Conservation (phyloP, 2,329 filamentous ascomycete genomes). For the Daldinia sp. region DNA sequence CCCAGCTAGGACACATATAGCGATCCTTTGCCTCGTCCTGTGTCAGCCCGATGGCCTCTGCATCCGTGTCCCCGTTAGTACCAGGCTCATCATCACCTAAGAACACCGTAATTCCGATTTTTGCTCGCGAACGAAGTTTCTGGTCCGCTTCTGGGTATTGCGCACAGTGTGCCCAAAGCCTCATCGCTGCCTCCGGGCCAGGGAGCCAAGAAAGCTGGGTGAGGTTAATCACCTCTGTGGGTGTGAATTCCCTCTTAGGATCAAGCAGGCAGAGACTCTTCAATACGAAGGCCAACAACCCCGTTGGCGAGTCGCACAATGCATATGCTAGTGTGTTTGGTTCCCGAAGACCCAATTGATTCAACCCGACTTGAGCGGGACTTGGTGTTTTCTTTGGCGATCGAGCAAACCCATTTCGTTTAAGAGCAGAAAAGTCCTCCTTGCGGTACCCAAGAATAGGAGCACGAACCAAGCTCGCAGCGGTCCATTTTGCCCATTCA, state of each 20-base stretch:
- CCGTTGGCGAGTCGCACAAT: conserved; percentile 68
- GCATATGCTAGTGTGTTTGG: conserved; percentile 67
- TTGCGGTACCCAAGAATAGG: conserved; percentile 64
- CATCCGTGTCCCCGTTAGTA: conserved; percentile 30
- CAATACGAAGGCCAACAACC: conserved; percentile 63
- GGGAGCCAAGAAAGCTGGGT: conserved; percentile 72
- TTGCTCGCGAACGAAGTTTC: conserved; percentile 47
- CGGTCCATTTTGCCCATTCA: conserved; percentile 63
- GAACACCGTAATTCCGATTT: conserved; percentile 59
- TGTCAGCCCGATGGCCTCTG: conserved; percentile 30
- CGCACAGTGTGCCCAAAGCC: conserved; percentile 61
- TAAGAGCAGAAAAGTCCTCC: conserved; percentile 59
- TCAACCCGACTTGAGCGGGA: conserved; percentile 43
- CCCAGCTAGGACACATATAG: conserved; percentile 61
- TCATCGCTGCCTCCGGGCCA: conserved; percentile 67
- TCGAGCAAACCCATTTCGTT: conserved; percentile 37
- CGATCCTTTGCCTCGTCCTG: conserved; percentile 25
- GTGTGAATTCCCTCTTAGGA: conserved; percentile 53
- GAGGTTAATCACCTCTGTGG: conserved; percentile 66
- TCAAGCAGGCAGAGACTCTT: conserved; percentile 55
- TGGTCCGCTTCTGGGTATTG: conserved; percentile 45
- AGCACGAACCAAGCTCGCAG: conserved; percentile 59
- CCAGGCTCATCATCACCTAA: conserved; percentile 47
- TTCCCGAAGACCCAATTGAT: conserved; percentile 49
- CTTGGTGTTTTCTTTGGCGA: conserved; percentile 31